A percentile compares a stretch with the other conserved stretches of the same genome.
These are phyloP conservation scores for Isabelozyma pseudorhagii DNA, from an alignment of 805 yeast species.

Conservation along the genomic window DNA sequence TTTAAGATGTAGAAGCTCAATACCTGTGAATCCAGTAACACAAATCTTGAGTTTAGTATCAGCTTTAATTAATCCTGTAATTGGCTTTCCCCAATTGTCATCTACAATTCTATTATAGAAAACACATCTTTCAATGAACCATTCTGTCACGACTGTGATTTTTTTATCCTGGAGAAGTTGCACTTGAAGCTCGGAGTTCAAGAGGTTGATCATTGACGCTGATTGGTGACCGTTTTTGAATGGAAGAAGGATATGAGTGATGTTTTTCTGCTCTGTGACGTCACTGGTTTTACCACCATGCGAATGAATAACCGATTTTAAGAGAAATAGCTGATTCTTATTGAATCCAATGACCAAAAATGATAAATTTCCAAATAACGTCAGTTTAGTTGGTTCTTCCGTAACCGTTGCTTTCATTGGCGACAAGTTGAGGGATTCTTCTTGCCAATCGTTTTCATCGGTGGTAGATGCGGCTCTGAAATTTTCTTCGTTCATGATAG, in stretches of 20 bases:
- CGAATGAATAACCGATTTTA: constrained; percentile 41
- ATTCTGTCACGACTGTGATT: constrained; percentile 59
- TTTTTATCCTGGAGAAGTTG: constrained; percentile 15
- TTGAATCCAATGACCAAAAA: constrained; percentile 46
- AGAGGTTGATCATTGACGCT: constrained; percentile 19
- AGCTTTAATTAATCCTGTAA: constrained; percentile 28
- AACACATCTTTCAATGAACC: constrained; percentile 75
- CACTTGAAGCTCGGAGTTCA: constrained; percentile 20
- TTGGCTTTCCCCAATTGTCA: constrained; percentile 68
- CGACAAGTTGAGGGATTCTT: constrained; percentile 6
- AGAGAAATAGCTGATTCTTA: constrained; percentile 29
- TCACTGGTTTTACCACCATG: constrained; percentile 39
- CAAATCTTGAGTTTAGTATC: constrained; percentile 36
- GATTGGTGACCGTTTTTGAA: constrained; percentile 26
- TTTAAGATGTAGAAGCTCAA: constrained; percentile 67
- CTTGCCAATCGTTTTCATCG: constrained; percentile 25
- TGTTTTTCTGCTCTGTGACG: neutral
- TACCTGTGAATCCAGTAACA: constrained; percentile 74
- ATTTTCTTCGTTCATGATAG: constrained; percentile 34
- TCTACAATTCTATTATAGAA: constrained; percentile 46
- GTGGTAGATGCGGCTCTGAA: constrained; percentile 7
- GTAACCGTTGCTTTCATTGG: constrained; percentile 8
- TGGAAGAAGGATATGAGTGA: constrained; percentile 33
- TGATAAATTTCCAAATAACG: constrained; percentile 38
- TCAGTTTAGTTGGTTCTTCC: constrained; percentile 4